Evolutionary conservation across 495 filamentous ascomycete genomes (phyloP).

Genomic region (Aspergillus leporis): DNA sequence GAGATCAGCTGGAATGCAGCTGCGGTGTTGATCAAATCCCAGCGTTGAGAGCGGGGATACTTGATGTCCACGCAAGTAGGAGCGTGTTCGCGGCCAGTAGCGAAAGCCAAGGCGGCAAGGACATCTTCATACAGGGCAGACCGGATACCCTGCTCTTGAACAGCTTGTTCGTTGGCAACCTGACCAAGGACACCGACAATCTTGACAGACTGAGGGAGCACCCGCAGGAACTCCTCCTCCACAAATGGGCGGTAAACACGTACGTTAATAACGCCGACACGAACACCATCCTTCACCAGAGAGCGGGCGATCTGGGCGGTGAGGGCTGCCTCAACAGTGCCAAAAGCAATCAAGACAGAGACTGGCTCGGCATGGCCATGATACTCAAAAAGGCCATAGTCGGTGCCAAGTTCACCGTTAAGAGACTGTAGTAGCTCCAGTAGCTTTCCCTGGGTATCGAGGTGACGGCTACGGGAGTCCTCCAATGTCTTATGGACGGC

Average conservation of each 20-base stretch:
- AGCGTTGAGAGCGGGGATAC: conserved; percentile 76
- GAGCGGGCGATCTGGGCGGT: conserved; percentile 77
- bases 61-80: conserved; percentile 78
- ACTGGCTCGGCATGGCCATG: conserved; percentile 77
- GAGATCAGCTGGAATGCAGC: conserved; percentile 64
- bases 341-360: conserved; percentile 85
- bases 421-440: conserved; percentile 73
- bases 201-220: conserved; percentile 71
- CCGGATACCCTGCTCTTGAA: conserved; percentile 67
- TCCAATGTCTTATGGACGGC: conserved; percentile 62
- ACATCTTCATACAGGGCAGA: conserved; percentile 90
- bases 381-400: conserved; percentile 93
- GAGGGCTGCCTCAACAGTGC: conserved; percentile 84
- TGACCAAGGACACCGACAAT: conserved; percentile 70
- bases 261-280: conserved; percentile 85
- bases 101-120: conserved; percentile 78
- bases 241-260: conserved; percentile 92
- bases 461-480: conserved; percentile 64
- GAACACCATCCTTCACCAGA: conserved; percentile 67
- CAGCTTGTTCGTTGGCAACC: conserved; percentile 54
- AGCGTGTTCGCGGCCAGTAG: conserved; percentile 57
- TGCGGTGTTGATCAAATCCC: conserved; percentile 77
- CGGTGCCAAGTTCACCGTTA: conserved; percentile 90
- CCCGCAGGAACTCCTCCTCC: conserved; percentile 86
- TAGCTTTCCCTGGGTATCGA: conserved; percentile 72